Evolutionary conservation across 352 stramenopile species (phyloP), one percentile per base, ranked within the genome.

Genomic region (Aphanomyces astaci): DNA sequence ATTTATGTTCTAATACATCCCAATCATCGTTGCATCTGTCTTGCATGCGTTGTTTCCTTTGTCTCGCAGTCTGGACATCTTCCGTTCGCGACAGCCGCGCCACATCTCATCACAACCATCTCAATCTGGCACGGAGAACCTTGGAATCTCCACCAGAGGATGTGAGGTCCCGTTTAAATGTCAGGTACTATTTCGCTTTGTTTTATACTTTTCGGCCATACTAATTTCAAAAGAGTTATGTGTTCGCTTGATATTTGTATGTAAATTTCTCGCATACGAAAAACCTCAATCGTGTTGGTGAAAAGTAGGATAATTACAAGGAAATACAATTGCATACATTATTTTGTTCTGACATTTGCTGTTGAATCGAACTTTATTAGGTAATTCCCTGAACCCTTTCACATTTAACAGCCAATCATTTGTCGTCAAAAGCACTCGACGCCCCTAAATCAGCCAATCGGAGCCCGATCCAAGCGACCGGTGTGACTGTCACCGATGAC

Each of bases 371-470:
- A 59, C 51, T 59, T 59, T 15, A 30, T 10, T 15, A 30, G 30
- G 51, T 2, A 4, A 15, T 39, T 19, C 36, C 51, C 51, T 40
- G 25, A 32, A 59, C 51, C 51, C 51, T 36, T 7, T 5, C 22
- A 33, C 17, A 1, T 13, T 36, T 39, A 33, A 22, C 2, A 28
- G 24, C 62, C 62, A 68, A 68, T 68, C 28, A 66, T 32, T 33
- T 19, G 1, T 9, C 24, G 0, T 17, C 9, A 59, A 32, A 24
- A 24, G 10, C n/a, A 25, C 28, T 54, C 52, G 13, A 22, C 24
- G 22, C 5, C 31, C 43, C 7, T 28, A 68, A 30, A 36, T 48
- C 28, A 22, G 19, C 39, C 49, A 52, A 62, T 64, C 7, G n/a
- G 27, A 1, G 9, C 7, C 13, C 56, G 36, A 19, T 27, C 17